Evolutionary conservation across 2,329 filamentous ascomycete genomes (phyloP).

Genomic region (Albifimbria verrucaria): DNA sequence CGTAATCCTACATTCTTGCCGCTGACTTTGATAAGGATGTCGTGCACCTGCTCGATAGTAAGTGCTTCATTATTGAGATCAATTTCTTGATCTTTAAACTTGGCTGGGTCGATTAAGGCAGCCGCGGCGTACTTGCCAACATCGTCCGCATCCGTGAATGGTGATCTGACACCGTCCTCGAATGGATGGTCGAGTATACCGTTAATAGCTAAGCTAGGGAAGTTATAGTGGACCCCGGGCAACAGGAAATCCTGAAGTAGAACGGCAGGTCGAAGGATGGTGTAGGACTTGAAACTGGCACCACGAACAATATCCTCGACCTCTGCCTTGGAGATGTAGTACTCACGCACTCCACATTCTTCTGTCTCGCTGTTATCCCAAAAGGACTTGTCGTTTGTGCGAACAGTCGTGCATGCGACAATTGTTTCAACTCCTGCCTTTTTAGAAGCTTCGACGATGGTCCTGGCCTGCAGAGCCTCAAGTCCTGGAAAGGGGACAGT

Average conservation of each 20-base stretch:
- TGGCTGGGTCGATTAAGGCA: constrained; percentile 24
- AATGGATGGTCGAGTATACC: constrained; percentile 23
- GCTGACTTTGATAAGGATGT: constrained; percentile 24
- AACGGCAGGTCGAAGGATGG: constrained; percentile 28
- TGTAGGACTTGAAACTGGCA: constrained; percentile 25
- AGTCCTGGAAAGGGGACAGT: constrained; percentile 22
- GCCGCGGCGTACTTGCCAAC: constrained; percentile 29
- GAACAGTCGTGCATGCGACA: constrained; percentile 22
- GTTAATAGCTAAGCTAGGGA: constrained; percentile 20
- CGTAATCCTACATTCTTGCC: constrained; percentile 21
- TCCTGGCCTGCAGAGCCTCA: constrained; percentile 26
- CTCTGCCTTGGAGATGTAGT: constrained; percentile 34
- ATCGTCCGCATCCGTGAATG: constrained; percentile 25
- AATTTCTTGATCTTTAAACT: constrained; percentile 26
- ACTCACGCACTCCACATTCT: constrained; percentile 14
- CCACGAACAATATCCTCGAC: constrained; percentile 29
- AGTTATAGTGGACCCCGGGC: constrained; percentile 21
- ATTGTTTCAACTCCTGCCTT: constrained; percentile 26
- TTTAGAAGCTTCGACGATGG: constrained; percentile 24
- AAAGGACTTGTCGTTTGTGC: constrained; percentile 10
- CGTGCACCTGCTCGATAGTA: constrained; percentile 23
- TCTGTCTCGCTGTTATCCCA: constrained; percentile 18
- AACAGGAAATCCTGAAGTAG: constrained; percentile 24
- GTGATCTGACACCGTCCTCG: constrained; percentile 15
- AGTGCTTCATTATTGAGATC: constrained; percentile 23